Evolutionary conservation across 768 basidiomycete genomes (phyloP).

Genomic region (Tubosaeta sp.): DNA sequence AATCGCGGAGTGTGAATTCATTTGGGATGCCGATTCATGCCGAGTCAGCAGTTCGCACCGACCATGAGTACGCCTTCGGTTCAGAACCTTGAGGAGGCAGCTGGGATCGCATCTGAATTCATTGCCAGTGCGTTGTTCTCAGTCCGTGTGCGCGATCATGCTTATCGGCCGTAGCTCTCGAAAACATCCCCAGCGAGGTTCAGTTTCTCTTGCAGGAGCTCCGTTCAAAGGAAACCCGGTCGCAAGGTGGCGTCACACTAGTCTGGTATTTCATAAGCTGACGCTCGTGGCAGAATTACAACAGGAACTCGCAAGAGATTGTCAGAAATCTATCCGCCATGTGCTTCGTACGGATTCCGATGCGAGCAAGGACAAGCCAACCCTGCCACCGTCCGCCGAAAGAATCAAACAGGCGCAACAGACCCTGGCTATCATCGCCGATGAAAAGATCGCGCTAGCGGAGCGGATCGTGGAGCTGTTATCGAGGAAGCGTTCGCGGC

Average conservation of each 20-base stretch:
- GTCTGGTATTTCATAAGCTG: background rate
- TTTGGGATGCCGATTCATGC: constrained; percentile 15
- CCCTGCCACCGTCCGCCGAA: constrained; percentile 23
- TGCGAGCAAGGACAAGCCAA: constrained; percentile 32
- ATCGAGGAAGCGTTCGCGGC: constrained; percentile 40
- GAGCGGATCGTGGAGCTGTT: constrained; percentile 43
- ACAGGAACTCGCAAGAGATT: constrained; percentile 42
- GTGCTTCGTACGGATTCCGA: constrained; percentile 32
- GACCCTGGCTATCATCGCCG: constrained; percentile 31
- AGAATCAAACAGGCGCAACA: constrained; percentile 28
- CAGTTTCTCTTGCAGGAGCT: constrained; percentile 48
- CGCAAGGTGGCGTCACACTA: constrained; percentile 32
- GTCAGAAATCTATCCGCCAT: constrained; percentile 42
- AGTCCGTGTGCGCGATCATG: background rate
- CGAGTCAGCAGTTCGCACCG: background rate
- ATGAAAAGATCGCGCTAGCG: constrained; percentile 42
- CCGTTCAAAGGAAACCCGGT: constrained; percentile 39
- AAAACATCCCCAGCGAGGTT: constrained; percentile 48
- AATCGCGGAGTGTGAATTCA: constrained; percentile 20
- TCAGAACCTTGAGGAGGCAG: constrained; percentile 45
- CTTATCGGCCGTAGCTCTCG: constrained; percentile 34
- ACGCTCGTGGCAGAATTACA: constrained; percentile 32
- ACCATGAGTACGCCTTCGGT: constrained; percentile 32
- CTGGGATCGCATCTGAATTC: constrained; percentile 45
- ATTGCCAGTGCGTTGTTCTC: constrained; percentile 38